Base-by-base conservation (phyloP, 2,329 filamentous ascomycete genomes). In the Fonsecaea monophora region DNA sequence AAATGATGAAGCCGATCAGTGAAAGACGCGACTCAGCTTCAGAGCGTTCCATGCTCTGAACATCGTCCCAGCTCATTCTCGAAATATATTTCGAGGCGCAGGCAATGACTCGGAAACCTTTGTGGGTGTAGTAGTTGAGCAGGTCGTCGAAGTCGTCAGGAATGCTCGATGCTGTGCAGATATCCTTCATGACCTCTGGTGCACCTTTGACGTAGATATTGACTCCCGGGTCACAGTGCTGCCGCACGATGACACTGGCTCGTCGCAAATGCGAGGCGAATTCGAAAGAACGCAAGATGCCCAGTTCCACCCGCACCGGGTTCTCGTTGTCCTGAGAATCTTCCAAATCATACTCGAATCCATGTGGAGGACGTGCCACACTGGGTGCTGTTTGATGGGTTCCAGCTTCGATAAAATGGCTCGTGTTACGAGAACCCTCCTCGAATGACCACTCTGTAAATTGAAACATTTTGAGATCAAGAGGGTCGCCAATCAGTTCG, bases 401-500 rank as follows among this genome's bases (percentile, higher is more conserved):
- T 73, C 90, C 89, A 65, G 94, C 90, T 55, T 94, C 92, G 58
- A 91, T 88, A 50, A 84, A 84, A 60, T 87, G 87, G 34, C 84
- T 86, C 30, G 84, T 79, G 60, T 85, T 85, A 72, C 94, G 89
- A 54, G 89, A 89, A 1, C 93, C 92, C 81, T 99, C 95, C 76
- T 97, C 91, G 73, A 92, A 99, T 3, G 87, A 86, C 95, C 95
- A 99, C 5, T 87, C 86, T 0, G 95, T 98, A 73, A 97, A 99
- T 71, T 97, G 90, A 76, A 99, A 99, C 95, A 99, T 99, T 77
- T 98, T 98, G 65, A 97, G 84, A 77, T 99, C 95, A 1, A 99
- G 83, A 4, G 96, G 95, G 74, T 99, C 95, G 0, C 95, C 95
- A 38, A 99, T 85, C 48, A 98, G 86, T 75, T 97, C 93, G 56